These are phyloP conservation scores for Lepidium africanum DNA, from an alignment of 345 rosid species.

Conservation along the genomic window DNA sequence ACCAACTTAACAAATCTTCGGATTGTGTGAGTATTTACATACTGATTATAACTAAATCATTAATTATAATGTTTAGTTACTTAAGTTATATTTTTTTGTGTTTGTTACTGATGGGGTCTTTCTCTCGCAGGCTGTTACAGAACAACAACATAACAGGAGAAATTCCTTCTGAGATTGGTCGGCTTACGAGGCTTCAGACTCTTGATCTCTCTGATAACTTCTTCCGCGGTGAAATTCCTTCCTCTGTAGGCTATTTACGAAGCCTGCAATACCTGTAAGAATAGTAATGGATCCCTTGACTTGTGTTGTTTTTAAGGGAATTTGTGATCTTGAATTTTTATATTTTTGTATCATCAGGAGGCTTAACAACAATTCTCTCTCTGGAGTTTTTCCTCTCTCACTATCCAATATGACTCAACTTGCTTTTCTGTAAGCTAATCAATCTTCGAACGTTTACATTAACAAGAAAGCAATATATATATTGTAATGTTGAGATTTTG, in stretches of 20 bases:
- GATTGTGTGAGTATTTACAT: slow-evolving; percentile 60
- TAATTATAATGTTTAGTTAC: background rate
- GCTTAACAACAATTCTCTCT: slow-evolving; percentile 85
- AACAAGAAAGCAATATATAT: background rate
- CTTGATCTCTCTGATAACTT: slow-evolving; percentile 85
- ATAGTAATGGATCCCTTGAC: background rate
- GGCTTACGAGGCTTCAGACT: slow-evolving; percentile 68
- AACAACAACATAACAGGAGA: slow-evolving; percentile 92
- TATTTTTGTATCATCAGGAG: slow-evolving; percentile 43
- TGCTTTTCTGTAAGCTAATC: slow-evolving; percentile 63
- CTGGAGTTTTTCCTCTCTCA: slow-evolving; percentile 57
- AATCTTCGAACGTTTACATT: background rate
- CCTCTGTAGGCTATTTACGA: slow-evolving; percentile 51
- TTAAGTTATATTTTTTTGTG: background rate
- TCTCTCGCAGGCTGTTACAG: slow-evolving; percentile 55
- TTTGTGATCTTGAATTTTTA: background rate
- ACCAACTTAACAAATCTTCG: slow-evolving; percentile 83
- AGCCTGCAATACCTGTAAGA: slow-evolving; percentile 84
- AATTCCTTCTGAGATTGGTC: slow-evolving; percentile 67
- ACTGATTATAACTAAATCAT: background rate
- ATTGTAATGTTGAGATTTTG: background rate
- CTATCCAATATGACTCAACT: slow-evolving; percentile 87
- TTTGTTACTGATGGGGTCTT: background rate
- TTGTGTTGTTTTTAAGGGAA: background rate
- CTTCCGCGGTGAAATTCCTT: slow-evolving; percentile 63